These are phyloP conservation scores for Bipolaris victoriae DNA, from an alignment of 2,329 filamentous ascomycete genomes.

Conservation along the genomic window DNA sequence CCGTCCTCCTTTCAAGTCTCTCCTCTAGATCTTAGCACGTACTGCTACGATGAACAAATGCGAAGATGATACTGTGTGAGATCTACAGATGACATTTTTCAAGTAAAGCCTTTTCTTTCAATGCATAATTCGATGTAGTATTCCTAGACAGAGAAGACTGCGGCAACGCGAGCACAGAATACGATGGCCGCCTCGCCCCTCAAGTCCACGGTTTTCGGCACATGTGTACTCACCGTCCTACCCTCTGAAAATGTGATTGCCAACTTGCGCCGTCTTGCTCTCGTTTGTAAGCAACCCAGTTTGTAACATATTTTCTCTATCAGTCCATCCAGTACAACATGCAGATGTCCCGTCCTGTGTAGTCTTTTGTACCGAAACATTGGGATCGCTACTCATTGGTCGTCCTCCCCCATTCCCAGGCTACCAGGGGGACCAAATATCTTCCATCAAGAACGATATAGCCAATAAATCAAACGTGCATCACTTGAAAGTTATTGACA, in stretches of 20 bases:
- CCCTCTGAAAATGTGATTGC: background rate
- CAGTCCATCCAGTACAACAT: background rate
- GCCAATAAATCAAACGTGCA: background rate
- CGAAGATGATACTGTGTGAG: background rate
- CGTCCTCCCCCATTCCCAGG: constrained; percentile 1
- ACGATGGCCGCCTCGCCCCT: too few species aligned
- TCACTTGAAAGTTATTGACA: background rate
- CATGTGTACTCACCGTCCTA: background rate
- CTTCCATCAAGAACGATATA: constrained; percentile 1
- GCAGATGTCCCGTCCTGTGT: background rate
- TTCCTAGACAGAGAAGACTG: too few species aligned
- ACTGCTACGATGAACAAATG: background rate
- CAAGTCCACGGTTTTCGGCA: background rate
- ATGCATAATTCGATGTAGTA: too few species aligned
- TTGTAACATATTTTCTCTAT: background rate
- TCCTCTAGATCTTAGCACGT: background rate
- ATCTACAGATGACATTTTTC: too few species aligned
- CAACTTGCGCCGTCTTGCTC: background rate
- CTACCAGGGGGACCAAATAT: constrained; percentile 2
- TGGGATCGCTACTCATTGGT: constrained; percentile 5
- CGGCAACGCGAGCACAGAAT: too few species aligned
- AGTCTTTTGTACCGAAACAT: background rate
- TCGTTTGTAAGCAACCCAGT: background rate
- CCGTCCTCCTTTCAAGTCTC: background rate
- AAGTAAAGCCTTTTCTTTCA: too few species aligned